Evolutionary conservation across 768 basidiomycete species (phyloP).

Genomic region (Hypholoma sublateritium): DNA sequence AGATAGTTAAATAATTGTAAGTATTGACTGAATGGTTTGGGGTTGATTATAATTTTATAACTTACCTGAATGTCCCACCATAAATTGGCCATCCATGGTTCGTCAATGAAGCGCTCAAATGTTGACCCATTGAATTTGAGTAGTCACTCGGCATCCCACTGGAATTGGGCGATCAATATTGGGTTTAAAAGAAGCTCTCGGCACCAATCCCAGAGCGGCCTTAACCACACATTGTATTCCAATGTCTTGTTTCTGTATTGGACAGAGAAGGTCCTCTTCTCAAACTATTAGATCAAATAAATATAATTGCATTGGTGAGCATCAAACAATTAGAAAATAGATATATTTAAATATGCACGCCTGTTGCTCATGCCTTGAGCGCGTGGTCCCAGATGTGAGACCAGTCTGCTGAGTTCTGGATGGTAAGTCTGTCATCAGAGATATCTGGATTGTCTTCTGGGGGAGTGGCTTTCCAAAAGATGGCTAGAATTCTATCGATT

Average conservation of each 20-base stretch:
- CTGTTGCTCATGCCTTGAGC: constrained; percentile 1
- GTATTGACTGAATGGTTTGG: background rate
- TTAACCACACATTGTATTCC: constrained; percentile 1
- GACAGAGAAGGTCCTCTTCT: background rate
- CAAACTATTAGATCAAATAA: constrained; percentile 7
- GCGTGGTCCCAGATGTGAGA: constrained; percentile 19
- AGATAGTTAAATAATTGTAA: background rate
- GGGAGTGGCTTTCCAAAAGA: background rate
- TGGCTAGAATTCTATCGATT: constrained; percentile 5
- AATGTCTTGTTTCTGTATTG: constrained; percentile 5
- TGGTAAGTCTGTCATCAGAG: constrained; percentile 5
- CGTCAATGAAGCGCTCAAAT: constrained; percentile 30
- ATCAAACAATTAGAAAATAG: constrained; percentile 1
- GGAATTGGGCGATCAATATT: constrained; percentile 17
- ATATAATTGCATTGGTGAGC: too few species aligned
- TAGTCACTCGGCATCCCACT: constrained; percentile 13
- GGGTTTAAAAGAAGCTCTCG: constrained; percentile 26
- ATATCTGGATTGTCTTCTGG: background rate
- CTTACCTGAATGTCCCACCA: constrained; percentile 38
- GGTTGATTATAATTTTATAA: background rate
- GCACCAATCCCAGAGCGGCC: constrained; percentile 13
- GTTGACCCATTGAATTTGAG: constrained; percentile 25
- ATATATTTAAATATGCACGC: constrained; percentile 4
- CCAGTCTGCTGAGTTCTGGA: constrained; percentile 16
- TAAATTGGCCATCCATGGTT: constrained; percentile 35